Percentiles rank a stretch among this genome's conserved stretches.
These are phyloP conservation scores for Penicillium taxi DNA, from an alignment of 495 filamentous ascomycete genomes.

Conservation along the genomic window DNA sequence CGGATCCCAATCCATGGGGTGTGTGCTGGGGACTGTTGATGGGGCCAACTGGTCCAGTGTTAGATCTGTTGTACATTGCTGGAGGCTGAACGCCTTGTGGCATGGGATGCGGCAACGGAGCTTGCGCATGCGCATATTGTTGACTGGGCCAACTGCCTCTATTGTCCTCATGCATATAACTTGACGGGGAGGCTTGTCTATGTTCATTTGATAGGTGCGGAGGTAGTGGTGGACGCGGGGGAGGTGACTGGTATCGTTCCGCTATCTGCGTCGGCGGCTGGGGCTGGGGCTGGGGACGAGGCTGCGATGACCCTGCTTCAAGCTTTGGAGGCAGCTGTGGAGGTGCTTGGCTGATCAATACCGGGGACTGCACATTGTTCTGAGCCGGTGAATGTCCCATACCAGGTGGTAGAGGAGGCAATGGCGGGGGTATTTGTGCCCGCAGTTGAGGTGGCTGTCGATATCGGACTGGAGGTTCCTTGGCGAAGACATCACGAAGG, in stretches of 20 bases:
- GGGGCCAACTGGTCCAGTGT: slow-evolving; percentile 5
- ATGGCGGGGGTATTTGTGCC: slow-evolving; percentile 46
- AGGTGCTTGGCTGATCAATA: slow-evolving; percentile 14
- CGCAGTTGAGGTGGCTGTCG: slow-evolving; percentile 43
- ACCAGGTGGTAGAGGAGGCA: slow-evolving; percentile 64
- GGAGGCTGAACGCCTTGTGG: slow-evolving; percentile 9
- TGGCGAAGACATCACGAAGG: slow-evolving; percentile 80
- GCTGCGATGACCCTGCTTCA: slow-evolving; percentile 13
- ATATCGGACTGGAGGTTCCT: slow-evolving; percentile 84
- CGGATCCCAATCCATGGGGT: not conserved
- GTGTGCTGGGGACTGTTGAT: not conserved
- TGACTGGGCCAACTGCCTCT: slow-evolving; percentile 12
- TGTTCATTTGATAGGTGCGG: slow-evolving; percentile 30
- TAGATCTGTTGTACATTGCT: slow-evolving; percentile 11
- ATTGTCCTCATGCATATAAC: slow-evolving; percentile 4
- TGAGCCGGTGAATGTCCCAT: slow-evolving; percentile 30
- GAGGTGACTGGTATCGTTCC: slow-evolving; percentile 27
- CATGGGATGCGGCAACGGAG: slow-evolving; percentile 9
- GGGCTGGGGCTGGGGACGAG: no score
- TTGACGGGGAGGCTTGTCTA: slow-evolving; percentile 11
- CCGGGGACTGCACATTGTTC: slow-evolving; percentile 10
- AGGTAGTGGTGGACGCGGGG: slow-evolving; percentile 34
- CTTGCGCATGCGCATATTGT: slow-evolving; percentile 8
- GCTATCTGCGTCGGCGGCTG: slow-evolving; percentile 8
- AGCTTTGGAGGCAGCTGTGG: slow-evolving; percentile 36